Conservation (phyloP, 2,329 filamentous ascomycete species). For the Penicillium freii region DNA sequence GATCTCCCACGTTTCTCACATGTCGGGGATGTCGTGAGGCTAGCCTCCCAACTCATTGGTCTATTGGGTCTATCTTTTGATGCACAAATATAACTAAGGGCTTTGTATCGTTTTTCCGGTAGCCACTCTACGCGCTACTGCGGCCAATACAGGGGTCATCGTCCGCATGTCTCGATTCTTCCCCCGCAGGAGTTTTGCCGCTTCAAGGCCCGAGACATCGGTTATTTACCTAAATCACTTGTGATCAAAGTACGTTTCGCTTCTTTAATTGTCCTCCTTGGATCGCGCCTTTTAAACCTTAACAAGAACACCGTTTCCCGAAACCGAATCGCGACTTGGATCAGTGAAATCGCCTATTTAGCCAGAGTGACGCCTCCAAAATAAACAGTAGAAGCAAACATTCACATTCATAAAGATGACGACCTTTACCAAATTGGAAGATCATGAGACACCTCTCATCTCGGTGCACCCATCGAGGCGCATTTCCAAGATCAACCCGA, state of each 20-base stretch:
- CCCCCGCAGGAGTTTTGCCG: constrained; percentile 36
- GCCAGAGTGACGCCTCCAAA: background rate
- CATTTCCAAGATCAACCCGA: constrained; percentile 72
- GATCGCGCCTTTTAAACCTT: background rate
- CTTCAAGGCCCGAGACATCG: constrained; percentile 17
- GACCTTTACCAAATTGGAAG: constrained; percentile 66
- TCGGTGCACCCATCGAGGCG: constrained; percentile 63
- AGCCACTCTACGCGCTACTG: background rate
- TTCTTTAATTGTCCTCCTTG: background rate
- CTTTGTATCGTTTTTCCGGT: background rate
- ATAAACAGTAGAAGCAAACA: constrained; percentile 1
- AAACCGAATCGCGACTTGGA: background rate
- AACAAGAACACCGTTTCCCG: background rate
- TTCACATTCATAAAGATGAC: constrained; percentile 55
- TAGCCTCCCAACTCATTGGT: background rate
- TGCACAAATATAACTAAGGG: background rate
- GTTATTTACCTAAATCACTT: background rate
- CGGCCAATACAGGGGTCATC: background rate
- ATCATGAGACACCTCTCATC: constrained; percentile 62
- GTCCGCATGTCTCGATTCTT: constrained; percentile 5
- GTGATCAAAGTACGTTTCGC: no score
- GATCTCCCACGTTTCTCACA: background rate
- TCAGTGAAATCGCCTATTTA: background rate
- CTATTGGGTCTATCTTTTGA: background rate
- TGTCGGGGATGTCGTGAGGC: background rate